Evolutionary conservation across 495 filamentous ascomycete species (phyloP).

Genomic region (Daldinia concentrica): DNA sequence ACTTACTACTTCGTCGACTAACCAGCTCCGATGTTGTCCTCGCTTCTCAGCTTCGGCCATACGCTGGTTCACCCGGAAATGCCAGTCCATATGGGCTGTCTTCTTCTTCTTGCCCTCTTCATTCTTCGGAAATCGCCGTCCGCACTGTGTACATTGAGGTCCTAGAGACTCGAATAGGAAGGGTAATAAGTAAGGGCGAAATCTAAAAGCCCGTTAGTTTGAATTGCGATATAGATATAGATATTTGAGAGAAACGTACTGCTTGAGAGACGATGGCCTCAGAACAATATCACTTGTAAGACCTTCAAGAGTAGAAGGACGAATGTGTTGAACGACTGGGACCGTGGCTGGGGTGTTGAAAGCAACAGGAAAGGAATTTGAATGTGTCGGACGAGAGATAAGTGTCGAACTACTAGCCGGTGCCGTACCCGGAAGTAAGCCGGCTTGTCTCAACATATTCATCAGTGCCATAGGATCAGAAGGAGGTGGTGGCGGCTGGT

Average conservation of each 20-base stretch:
- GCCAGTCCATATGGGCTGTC: conserved; percentile 96
- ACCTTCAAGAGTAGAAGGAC: conserved; percentile 42
- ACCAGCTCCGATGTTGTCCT: conserved; percentile 90
- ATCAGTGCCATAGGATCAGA: conserved; percentile 57
- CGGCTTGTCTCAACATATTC: conserved; percentile 59
- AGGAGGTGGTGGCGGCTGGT: conserved; percentile 42
- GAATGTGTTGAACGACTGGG: conserved; percentile 10
- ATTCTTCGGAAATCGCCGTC: conserved; percentile 80
- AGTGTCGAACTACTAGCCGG: conserved; percentile 44
- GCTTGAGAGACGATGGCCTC: conserved; percentile 78
- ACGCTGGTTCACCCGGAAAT: conserved; percentile 92
- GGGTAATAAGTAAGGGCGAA: conserved; percentile 75
- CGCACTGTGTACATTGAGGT: conserved; percentile 89
- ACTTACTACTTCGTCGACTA: conserved; percentile 88
- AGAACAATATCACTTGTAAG: conserved; percentile 70
- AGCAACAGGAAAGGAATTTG: conserved; percentile 48
- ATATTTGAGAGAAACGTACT: conserved; percentile 61
- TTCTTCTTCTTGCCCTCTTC: conserved; percentile 85
- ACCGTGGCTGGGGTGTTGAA: conserved; percentile 39
- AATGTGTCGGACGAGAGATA: conserved; percentile 54
- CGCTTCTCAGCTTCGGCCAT: conserved; percentile 82
- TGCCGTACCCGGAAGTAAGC: conserved; percentile 51
- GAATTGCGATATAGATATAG: conserved; percentile 13
- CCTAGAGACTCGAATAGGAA: conserved; percentile 80
- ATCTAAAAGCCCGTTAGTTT: conserved; percentile 60